A percentile compares a stretch with the other conserved stretches of the same genome.
phyloP scores from a whole-genome alignment of 495 filamentous ascomycete species.

The Neurospora pannonica region DNA sequence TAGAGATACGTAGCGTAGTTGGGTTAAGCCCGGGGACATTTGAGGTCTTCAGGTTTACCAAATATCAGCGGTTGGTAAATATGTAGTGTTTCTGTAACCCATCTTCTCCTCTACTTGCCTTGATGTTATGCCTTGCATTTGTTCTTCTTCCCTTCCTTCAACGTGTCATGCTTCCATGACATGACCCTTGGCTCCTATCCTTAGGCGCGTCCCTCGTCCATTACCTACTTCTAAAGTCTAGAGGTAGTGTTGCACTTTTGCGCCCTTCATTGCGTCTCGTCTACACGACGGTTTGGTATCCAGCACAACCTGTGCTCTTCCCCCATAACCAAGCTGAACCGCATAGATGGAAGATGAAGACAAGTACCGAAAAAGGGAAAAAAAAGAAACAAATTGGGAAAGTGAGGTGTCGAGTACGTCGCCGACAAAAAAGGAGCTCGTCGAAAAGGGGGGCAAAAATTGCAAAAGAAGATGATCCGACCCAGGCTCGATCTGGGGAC shows the following conservation, averaged over 20 bases:
- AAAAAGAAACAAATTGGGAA: too few species aligned
- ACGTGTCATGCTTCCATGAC: not conserved
- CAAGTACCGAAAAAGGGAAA: not conserved
- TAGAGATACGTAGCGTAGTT: not conserved
- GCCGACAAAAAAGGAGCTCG: too few species aligned
- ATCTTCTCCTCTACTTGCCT: not conserved
- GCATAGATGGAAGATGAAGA: too few species aligned
- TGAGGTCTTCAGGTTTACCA: not conserved
- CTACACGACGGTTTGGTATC: too few species aligned
- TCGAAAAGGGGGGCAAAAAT: not conserved
- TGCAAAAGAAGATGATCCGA: not conserved
- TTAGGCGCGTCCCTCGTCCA: not conserved
- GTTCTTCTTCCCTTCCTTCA: not conserved
- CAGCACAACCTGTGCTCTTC: too few species aligned
- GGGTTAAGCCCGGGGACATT: not conserved
- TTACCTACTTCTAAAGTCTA: too few species aligned
- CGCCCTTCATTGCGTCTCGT: too few species aligned
- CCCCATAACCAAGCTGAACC: too few species aligned
- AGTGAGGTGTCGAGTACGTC: too few species aligned
- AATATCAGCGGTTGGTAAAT: not conserved
- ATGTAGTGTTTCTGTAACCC: not conserved
- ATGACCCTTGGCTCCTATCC: not conserved
- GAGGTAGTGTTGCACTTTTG: too few species aligned
- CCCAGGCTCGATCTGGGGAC: not conserved
- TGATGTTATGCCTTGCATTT: too few species aligned